Base-by-base conservation (phyloP, 2,329 filamentous ascomycete species). In the Phyllosticta ampelicida region DNA sequence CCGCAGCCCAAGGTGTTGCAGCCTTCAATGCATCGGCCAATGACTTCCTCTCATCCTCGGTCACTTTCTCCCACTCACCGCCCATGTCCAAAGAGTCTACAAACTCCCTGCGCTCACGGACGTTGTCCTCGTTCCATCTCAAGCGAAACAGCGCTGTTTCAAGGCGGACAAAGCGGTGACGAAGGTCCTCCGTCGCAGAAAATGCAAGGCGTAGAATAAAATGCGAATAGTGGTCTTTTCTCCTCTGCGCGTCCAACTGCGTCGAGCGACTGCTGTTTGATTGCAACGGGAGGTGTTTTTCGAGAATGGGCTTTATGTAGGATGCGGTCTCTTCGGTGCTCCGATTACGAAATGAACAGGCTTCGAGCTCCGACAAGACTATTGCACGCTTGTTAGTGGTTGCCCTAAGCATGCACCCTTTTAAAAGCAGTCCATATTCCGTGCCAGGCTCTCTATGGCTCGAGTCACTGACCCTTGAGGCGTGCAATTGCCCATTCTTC, bases 401-500 rank as follows among this genome's bases (percentile, higher is more conserved):
- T n/a, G 6, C n/a, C 13, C n/a, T n/a, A 5, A 6, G 13, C 16
- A n/a, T 8, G 16, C 36, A 16, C 13, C 8, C n/a, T n/a, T 6
- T 44, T 4, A n/a, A 8, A 44, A 8, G 16, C 36, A 51, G 51
- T 36, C 5, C 20, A 26, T 4, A 26, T n/a, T 44, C 28, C 4
- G 9, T 3, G 16, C 16, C 36, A 5, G 13, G n/a, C 13, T 6
- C 6, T 28, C 16, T 8, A 53, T 51, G 23, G 16, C n/a, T 44
- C 13, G 36, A 1, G 16, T 21, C 8, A 56, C 76, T 58, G 76
- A 90, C 90, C 82, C 75, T 90, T 86, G 63, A 99, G 73, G 59
- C 94, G 81, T 67, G 95, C 89, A 67, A 99, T 97, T 10, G 91
- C 94, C 94, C 94, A 99, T 80, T 96, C 90, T 71, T 99, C 94